Conservation (phyloP, 805 yeast species). For the Metschnikowia hibisci region DNA sequence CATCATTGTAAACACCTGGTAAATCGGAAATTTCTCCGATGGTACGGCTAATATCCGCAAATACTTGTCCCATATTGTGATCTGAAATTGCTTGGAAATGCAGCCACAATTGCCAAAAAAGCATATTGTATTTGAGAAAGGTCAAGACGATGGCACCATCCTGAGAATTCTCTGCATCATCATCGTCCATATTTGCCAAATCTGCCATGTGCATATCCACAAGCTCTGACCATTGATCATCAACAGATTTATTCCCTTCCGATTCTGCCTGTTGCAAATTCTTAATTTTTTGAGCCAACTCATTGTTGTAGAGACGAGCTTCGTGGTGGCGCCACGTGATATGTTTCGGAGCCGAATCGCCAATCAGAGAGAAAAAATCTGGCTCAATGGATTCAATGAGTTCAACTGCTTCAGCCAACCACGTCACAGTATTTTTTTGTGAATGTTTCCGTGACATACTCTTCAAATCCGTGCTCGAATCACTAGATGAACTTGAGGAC, state of each 20-base stretch:
- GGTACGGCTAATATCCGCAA: slow-evolving; percentile 49
- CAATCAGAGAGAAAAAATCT: slow-evolving; percentile 30
- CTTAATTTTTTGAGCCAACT: slow-evolving; percentile 59
- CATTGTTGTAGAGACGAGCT: slow-evolving; percentile 67
- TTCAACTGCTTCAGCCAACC: slow-evolving; percentile 38
- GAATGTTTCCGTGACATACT: slow-evolving; percentile 45
- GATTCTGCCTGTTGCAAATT: slow-evolving; percentile 28
- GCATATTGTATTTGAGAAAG: slow-evolving; percentile 64
- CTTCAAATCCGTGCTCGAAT: slow-evolving; percentile 41
- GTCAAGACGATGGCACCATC: slow-evolving; percentile 72
- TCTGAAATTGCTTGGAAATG: too few species aligned
- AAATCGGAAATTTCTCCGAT: slow-evolving; percentile 63
- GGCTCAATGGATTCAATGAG: slow-evolving; percentile 38
- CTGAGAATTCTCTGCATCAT: slow-evolving; percentile 58
- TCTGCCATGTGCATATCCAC: slow-evolving; percentile 55
- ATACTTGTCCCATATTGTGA: slow-evolving; percentile 22
- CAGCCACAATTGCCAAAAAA: slow-evolving; percentile 40
- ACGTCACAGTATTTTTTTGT: slow-evolving; percentile 25
- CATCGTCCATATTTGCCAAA: slow-evolving; percentile 48
- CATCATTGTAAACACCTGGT: slow-evolving; percentile 91
- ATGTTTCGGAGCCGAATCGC: slow-evolving; percentile 27
- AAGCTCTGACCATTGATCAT: slow-evolving; percentile 67
- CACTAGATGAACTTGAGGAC: slow-evolving; percentile 33
- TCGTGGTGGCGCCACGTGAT: slow-evolving; percentile 50
- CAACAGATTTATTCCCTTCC: slow-evolving; percentile 34